Evolutionary conservation across 306 rosid genomes (phyloP).

Genomic region (Nissolia schottii): DNA sequence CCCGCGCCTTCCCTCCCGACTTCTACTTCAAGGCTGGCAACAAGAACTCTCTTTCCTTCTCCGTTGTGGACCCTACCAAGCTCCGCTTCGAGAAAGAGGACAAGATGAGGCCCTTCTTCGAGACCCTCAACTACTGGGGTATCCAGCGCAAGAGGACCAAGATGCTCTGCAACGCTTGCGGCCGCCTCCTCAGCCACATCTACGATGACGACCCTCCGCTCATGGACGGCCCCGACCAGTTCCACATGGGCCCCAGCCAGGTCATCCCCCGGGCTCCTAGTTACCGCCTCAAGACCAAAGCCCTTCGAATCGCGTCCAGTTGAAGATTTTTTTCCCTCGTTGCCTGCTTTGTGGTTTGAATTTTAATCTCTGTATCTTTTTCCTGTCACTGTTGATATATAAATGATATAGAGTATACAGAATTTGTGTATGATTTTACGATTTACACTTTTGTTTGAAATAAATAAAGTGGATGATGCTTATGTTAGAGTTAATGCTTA

Average conservation of each 20-base stretch:
- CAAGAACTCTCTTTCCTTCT: conserved; percentile 72
- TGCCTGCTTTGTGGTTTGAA: background rate
- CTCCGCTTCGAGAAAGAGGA: conserved; percentile 75
- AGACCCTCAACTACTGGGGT: conserved; percentile 83
- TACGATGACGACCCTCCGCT: conserved; percentile 88
- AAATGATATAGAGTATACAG: background rate
- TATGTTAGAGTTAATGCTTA: too few species aligned
- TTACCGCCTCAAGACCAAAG: conserved; percentile 71
- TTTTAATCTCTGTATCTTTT: too few species aligned
- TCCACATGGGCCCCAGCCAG: conserved; percentile 89
- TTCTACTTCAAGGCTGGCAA: conserved; percentile 87
- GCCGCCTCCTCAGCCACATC: conserved; percentile 50
- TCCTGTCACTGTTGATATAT: too few species aligned
- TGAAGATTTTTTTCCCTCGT: conserved; percentile 27
- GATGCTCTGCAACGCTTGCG: conserved; percentile 62
- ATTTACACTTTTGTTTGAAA: background rate
- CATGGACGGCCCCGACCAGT: conserved; percentile 64
- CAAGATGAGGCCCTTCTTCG: conserved; percentile 77
- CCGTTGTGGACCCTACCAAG: conserved; percentile 56
- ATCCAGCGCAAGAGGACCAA: conserved; percentile 84
- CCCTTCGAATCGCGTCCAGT: conserved; percentile 52
- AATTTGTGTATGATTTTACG: background rate
- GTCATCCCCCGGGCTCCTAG: conserved; percentile 78
- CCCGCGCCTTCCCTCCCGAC: conserved; percentile 51
- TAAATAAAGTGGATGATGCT: background rate